Conservation (phyloP, 2,329 filamentous ascomycete genomes). For the Curvularia spicifera region DNA sequence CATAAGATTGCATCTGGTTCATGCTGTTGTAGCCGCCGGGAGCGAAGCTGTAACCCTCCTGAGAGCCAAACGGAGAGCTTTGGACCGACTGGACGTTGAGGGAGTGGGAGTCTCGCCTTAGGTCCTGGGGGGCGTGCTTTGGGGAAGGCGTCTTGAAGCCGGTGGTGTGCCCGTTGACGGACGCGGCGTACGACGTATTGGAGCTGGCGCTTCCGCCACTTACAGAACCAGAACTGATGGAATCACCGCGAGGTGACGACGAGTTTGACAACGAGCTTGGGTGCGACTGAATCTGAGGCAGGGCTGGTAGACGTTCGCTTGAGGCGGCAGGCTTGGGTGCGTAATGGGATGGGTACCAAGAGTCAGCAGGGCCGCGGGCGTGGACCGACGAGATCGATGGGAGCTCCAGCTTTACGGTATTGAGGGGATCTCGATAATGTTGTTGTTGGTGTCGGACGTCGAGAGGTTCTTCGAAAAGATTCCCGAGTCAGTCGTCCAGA, state of each 20-base stretch:
- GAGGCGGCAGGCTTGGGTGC: conserved; percentile 69
- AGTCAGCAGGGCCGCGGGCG: conserved; percentile 77
- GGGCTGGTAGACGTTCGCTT: conserved; percentile 74
- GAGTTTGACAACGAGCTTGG: conserved; percentile 70
- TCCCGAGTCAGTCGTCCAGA: conserved; percentile 30
- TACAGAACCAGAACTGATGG: conserved; percentile 67
- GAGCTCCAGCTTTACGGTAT: conserved; percentile 93
- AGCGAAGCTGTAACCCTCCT: conserved; percentile 49
- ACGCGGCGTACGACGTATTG: conserved; percentile 63
- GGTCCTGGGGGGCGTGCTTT: conserved; percentile 61
- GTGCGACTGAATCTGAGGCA: conserved; percentile 71
- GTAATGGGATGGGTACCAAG: conserved; percentile 73
- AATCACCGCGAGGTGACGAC: conserved; percentile 77
- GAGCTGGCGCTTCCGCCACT: conserved; percentile 60
- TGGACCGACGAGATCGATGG: conserved; percentile 84
- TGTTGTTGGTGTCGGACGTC: conserved; percentile 10
- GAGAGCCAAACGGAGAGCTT: conserved; percentile 49
- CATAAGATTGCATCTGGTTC: conserved; percentile 82
- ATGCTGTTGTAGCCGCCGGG: conserved; percentile 63
- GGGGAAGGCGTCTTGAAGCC: conserved; percentile 81
- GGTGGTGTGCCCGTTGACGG: conserved; percentile 58
- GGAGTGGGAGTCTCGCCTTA: conserved; percentile 45
- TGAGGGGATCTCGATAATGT: conserved; percentile 34
- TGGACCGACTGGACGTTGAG: conserved; percentile 50
- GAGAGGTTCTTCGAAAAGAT: conserved; percentile 22